Evolutionary conservation across 257 asterid species (phyloP).

Genomic region (Verbascum thapsus): DNA sequence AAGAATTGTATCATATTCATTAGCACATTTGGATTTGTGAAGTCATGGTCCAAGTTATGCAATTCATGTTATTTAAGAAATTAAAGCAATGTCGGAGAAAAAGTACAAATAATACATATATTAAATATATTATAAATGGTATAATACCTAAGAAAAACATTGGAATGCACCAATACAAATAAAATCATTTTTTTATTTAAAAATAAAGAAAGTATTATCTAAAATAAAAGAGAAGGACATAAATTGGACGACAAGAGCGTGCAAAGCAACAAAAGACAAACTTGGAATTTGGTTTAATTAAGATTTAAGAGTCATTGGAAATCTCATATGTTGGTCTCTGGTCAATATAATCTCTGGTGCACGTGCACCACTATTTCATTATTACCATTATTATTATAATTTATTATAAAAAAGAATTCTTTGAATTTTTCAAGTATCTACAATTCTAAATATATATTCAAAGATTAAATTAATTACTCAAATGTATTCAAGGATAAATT

Average conservation of each 20-base stretch:
- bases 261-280: constrained; percentile 49
- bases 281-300: constrained; percentile 40
- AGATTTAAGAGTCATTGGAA: constrained; percentile 37
- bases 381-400: neutral
- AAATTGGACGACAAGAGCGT: constrained; percentile 45
- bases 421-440: too few species aligned
- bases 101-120: constrained; percentile 7
- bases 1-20: neutral
- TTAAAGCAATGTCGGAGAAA: neutral
- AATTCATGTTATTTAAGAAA: constrained; percentile 27
- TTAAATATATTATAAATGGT: neutral
- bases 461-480: too few species aligned
- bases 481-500: too few species aligned
- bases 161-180: constrained; percentile 6
- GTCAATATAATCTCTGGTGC: constrained; percentile 54
- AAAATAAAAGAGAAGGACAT: constrained; percentile 1
- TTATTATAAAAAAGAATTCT: too few species aligned
- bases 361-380: constrained; percentile 50
- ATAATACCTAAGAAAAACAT: neutral
- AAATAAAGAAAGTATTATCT: neutral
- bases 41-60: constrained; percentile 29
- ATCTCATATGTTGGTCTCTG: constrained; percentile 44
- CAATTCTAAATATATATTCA: too few species aligned
- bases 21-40: constrained; percentile 23
- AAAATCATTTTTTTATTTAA: neutral